A percentile compares a stretch with the other conserved stretches of the same genome.
Evolutionary conservation across 2,329 filamentous ascomycete genomes (phyloP).

Genomic region (Trichoderma sp.): DNA sequence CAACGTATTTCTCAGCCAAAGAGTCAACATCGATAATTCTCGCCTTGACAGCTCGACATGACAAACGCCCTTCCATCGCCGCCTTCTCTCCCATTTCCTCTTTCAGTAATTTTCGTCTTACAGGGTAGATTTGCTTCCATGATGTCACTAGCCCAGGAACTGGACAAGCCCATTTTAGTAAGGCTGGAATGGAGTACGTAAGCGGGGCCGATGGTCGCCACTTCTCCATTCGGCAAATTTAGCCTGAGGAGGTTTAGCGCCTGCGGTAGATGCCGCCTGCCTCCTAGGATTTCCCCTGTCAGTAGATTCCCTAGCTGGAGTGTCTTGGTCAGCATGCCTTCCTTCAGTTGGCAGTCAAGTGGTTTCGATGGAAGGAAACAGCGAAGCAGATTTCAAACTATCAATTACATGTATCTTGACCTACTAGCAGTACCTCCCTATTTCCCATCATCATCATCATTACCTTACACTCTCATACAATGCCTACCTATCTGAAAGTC

Average conservation of each 20-base stretch:
- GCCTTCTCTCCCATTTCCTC: slow-evolving; percentile 16
- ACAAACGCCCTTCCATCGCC: slow-evolving; percentile 9
- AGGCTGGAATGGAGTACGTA: neutral
- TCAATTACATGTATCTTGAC: too few species aligned
- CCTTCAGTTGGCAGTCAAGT: neutral
- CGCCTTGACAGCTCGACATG: neutral
- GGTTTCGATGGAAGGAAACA: neutral
- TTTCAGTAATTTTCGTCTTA: slow-evolving; percentile 15
- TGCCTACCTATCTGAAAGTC: neutral
- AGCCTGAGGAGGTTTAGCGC: neutral
- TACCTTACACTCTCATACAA: too few species aligned
- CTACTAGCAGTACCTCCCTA: too few species aligned
- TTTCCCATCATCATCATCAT: too few species aligned
- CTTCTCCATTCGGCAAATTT: slow-evolving; percentile 17
- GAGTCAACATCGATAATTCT: neutral
- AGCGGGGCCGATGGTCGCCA: neutral
- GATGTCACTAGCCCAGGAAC: slow-evolving; percentile 10
- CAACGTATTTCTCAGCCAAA: neutral
- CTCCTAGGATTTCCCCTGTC: neutral
- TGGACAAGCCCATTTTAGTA: neutral
- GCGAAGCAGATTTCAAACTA: too few species aligned
- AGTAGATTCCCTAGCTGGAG: neutral
- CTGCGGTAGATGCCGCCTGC: slow-evolving; percentile 5
- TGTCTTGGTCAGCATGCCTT: neutral
- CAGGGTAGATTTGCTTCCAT: slow-evolving; percentile 9